Evolutionary conservation across 1,284 basidiomycete species (phyloP).

Genomic region (Tetrapyrgos nigripes): DNA sequence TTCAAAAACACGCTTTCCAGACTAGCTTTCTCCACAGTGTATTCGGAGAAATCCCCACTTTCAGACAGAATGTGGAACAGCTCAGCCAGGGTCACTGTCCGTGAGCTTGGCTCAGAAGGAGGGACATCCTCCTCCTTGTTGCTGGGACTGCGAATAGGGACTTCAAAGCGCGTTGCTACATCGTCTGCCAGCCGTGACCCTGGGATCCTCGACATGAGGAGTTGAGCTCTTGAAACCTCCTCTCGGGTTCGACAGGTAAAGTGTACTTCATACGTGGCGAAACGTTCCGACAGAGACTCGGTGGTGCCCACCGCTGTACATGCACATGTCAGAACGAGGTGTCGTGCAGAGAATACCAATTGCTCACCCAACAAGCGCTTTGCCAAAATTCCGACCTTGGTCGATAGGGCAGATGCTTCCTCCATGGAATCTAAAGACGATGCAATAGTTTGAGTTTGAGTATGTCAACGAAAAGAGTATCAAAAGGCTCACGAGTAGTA

Average conservation of each 20-base stretch:
- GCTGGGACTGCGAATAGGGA: constrained; percentile 53
- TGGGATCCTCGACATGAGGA: constrained; percentile 68
- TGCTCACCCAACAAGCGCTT: constrained; percentile 67
- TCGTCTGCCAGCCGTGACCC: constrained; percentile 74
- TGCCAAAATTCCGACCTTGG: constrained; percentile 75
- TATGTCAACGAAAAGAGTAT: not conserved
- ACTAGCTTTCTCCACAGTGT: constrained; percentile 71
- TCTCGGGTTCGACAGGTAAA: constrained; percentile 70
- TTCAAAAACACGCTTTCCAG: constrained; percentile 79
- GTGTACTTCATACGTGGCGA: constrained; percentile 81
- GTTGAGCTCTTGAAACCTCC: constrained; percentile 59
- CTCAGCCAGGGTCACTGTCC: constrained; percentile 54
- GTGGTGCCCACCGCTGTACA: constrained; percentile 69
- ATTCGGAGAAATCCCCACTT: constrained; percentile 62
- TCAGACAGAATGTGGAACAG: constrained; percentile 62
- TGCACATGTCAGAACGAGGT: not conserved
- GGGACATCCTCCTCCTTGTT: not conserved
- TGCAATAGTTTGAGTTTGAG: not conserved
- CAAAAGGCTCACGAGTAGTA: constrained; percentile 64
- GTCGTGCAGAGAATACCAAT: not conserved
- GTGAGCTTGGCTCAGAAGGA: not conserved
- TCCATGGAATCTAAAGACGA: constrained; percentile 76
- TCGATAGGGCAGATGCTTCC: constrained; percentile 80
- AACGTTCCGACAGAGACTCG: constrained; percentile 64
- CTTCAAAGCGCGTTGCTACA: constrained; percentile 80